These are phyloP conservation scores for Cryphonectria carpinicola DNA, from an alignment of 2,329 filamentous ascomycete genomes.

Conservation along the genomic window DNA sequence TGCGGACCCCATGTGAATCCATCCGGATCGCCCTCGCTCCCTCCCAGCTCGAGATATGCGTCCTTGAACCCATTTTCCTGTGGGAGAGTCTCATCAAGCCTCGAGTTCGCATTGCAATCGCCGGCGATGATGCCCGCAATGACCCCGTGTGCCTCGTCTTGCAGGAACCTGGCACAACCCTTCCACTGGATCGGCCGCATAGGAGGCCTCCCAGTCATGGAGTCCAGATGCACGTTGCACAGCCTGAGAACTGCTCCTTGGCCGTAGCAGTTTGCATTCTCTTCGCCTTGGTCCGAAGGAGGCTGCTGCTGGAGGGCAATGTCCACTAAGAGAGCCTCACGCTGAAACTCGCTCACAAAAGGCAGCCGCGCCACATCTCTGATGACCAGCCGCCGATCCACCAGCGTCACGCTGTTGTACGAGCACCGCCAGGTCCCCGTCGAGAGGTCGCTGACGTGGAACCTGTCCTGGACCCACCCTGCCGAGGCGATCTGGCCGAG, in stretches of 20 bases:
- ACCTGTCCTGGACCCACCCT: constrained; percentile 49
- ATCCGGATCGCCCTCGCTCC: constrained; percentile 49
- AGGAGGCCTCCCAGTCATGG: constrained; percentile 19
- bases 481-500: constrained; percentile 46
- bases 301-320: constrained; percentile 35
- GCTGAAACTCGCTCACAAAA: constrained; percentile 47
- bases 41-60: constrained; percentile 54
- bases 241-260: constrained; percentile 9
- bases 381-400: constrained; percentile 49
- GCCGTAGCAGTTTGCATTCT: neutral
- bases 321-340: constrained; percentile 58
- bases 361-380: constrained; percentile 51
- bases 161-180: constrained; percentile 34
- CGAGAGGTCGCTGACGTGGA: constrained; percentile 51
- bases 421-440: constrained; percentile 45
- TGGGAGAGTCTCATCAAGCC: constrained; percentile 52
- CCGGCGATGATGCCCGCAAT: constrained; percentile 53
- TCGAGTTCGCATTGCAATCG: constrained; percentile 60
- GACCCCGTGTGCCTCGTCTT: constrained; percentile 38
- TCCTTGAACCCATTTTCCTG: constrained; percentile 52
- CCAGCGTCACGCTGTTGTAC: constrained; percentile 55
- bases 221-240: constrained; percentile 27
- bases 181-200: constrained; percentile 23
- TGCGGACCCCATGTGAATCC: constrained; percentile 62
- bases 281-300: neutral